A percentile compares a stretch with the other conserved stretches of the same genome.
These are phyloP conservation scores for rapeseed (Brassica napus) DNA, from an alignment of 345 rosid genomes.

Conservation along the genomic window Da-Ae NC_063446.1:16905501-16906000, in stretches of 20 bases:
- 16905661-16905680: conserved; percentile 14
- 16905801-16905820: neutral
- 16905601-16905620: neutral
- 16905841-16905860: conserved; percentile 14
- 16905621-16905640: conserved; percentile 3
- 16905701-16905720: neutral
- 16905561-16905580: conserved; percentile 15
- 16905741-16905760: neutral
- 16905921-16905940: conserved; percentile 20
- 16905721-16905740: conserved; percentile 13
- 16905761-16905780: neutral
- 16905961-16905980: conserved; percentile 29
- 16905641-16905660: conserved; percentile 10
- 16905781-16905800: conserved; percentile 20
- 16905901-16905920: neutral
- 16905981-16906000: conserved; percentile 11
- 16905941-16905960: conserved; percentile 31
- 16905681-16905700: conserved; percentile 18
- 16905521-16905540: neutral
- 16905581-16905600: conserved; percentile 15
- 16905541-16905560: neutral
- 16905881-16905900: conserved; percentile 22
- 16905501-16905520: neutral
- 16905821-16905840: conserved; percentile 14
- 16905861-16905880: conserved; percentile 15